Evolutionary conservation across 2,329 filamentous ascomycete species (phyloP).

Genomic region (Neophaeococcomyces aloes): DNA sequence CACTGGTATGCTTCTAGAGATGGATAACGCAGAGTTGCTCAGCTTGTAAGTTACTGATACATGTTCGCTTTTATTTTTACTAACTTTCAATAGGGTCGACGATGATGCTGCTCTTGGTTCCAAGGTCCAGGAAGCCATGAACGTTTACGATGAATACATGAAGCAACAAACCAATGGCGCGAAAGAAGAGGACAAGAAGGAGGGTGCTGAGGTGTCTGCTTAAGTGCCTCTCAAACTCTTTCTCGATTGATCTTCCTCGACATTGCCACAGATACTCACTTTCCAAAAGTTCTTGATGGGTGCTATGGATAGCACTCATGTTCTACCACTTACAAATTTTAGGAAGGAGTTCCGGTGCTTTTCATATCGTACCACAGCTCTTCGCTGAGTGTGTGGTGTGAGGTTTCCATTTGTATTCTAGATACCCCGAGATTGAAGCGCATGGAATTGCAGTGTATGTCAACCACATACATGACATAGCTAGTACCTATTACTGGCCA

Average conservation of each 20-base stretch:
- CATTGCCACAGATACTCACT: neutral
- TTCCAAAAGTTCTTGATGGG: conserved; percentile 2
- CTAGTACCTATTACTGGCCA: conserved; percentile 2
- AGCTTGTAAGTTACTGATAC: conserved; percentile 64
- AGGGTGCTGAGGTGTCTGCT: conserved; percentile 16
- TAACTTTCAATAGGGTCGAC: conserved; percentile 56
- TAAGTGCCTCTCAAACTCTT: neutral
- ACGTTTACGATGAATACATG: conserved; percentile 95
- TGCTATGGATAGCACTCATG: conserved; percentile 1
- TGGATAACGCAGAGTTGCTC: conserved; percentile 92
- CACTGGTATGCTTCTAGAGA: conserved; percentile 98
- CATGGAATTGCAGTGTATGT: conserved; percentile 3
- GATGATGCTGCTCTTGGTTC: conserved; percentile 78
- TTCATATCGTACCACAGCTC: neutral
- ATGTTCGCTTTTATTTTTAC: conserved; percentile 15
- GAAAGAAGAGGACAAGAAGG: conserved; percentile 20
- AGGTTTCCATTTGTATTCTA: conserved; percentile 5
- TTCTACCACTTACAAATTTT: neutral
- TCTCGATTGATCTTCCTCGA: neutral
- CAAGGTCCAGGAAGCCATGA: conserved; percentile 96
- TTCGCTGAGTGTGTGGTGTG: neutral
- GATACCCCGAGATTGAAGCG: conserved; percentile 9
- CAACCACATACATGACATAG: neutral
- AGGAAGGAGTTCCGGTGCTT: conserved; percentile 7
- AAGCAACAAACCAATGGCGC: conserved; percentile 56